These are phyloP conservation scores for Solanum acaule DNA, from an alignment of 257 asterid species.

Conservation along the genomic window DNA sequence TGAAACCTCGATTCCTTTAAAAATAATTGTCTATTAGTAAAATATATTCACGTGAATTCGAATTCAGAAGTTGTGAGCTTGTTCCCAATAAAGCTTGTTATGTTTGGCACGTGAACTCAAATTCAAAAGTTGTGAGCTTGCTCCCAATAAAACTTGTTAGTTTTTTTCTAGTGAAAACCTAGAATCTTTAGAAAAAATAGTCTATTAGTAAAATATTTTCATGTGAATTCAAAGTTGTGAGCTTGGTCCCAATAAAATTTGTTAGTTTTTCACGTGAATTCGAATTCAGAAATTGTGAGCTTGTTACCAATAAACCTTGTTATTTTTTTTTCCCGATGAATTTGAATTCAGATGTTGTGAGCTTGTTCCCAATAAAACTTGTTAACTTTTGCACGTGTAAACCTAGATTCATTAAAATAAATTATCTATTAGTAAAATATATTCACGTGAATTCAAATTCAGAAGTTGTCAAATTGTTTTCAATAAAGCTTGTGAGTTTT, in stretches of 20 bases:
- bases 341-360: too few species aligned
- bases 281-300: too few species aligned
- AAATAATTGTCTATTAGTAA: background rate
- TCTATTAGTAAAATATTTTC: background rate
- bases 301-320: too few species aligned
- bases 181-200: too few species aligned
- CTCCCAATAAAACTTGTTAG: background rate
- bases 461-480: background rate
- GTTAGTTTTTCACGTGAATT: background rate
- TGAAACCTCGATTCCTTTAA: background rate
- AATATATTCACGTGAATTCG: background rate
- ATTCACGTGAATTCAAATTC: background rate
- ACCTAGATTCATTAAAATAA: background rate
- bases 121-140: background rate
- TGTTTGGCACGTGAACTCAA: background rate
- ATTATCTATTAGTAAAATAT: background rate
- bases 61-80: background rate
- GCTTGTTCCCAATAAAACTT: too few species aligned
- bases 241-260: background rate
- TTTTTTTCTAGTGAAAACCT: background rate
- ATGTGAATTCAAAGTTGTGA: background rate
- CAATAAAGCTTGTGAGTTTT: background rate
- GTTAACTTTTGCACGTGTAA: background rate
- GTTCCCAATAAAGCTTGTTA: background rate
- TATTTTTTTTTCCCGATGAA: too few species aligned